Evolutionary conservation across 1,284 basidiomycete genomes (phyloP).

Genomic region (Naganishia liquefaciens): DNA sequence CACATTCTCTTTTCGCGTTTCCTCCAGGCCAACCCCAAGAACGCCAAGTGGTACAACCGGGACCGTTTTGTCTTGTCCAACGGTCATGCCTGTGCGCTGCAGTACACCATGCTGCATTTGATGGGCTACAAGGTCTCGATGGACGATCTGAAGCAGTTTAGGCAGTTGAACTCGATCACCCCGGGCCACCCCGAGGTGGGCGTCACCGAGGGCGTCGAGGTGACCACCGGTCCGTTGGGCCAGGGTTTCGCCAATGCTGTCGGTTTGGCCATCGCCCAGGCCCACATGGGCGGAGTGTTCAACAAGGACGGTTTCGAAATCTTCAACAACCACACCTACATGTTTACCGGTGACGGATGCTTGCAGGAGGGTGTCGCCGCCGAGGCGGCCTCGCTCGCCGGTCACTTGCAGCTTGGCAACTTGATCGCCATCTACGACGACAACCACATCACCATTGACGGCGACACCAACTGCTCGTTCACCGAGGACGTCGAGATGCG

Average conservation of each 20-base stretch:
- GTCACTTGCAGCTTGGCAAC: slow-evolving; percentile 89
- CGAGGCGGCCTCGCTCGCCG: slow-evolving; percentile 88
- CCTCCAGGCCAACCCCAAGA: slow-evolving; percentile 82
- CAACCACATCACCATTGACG: slow-evolving; percentile 94
- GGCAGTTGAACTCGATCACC: slow-evolving; percentile 80
- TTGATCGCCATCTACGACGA: slow-evolving; percentile 89
- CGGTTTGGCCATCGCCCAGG: slow-evolving; percentile 89
- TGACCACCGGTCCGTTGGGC: slow-evolving; percentile 93
- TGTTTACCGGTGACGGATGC: slow-evolving; percentile 91
- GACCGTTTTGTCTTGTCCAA: slow-evolving; percentile 61
- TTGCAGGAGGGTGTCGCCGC: slow-evolving; percentile 91
- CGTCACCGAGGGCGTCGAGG: slow-evolving; percentile 90
- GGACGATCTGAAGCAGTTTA: slow-evolving; percentile 55
- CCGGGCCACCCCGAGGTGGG: slow-evolving; percentile 88
- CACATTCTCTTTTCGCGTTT: slow-evolving; percentile 81
- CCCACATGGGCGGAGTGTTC: slow-evolving; percentile 81
- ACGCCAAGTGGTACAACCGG: slow-evolving; percentile 87
- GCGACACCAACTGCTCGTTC: slow-evolving; percentile 86
- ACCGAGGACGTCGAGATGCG: slow-evolving; percentile 89
- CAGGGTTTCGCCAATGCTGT: slow-evolving; percentile 90
- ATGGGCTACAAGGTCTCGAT: slow-evolving; percentile 58
- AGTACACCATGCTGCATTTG: slow-evolving; percentile 56
- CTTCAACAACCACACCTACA: slow-evolving; percentile 88
- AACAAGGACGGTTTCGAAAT: slow-evolving; percentile 84
- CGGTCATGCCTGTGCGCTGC: slow-evolving; percentile 63